Evolutionary conservation across 2,329 filamentous ascomycete genomes (phyloP), one percentile per base, ranked within the genome.

Genomic region (Tolypocladium paradoxum): DNA sequence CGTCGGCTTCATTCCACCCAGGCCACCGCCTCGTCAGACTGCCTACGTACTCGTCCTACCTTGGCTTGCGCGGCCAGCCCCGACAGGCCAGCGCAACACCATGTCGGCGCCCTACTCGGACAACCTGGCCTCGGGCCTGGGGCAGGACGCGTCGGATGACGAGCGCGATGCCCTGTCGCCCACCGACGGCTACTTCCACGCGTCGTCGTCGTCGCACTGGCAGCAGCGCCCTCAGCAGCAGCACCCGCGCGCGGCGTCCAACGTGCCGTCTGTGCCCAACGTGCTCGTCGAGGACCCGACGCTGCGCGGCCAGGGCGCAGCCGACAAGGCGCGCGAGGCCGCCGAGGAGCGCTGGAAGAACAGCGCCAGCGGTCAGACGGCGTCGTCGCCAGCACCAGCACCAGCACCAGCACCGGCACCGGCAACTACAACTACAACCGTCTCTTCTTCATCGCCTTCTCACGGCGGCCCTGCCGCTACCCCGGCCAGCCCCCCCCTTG

Each of bases 171-270:
- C 67, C 40, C 65, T 77, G 53, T 78, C 76, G 33, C 76, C 76
- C 38, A 72, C 74, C n/a, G 74, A 79, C 55, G 76, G 75, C 36
- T 77, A 77, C 69, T 79, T 79, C 61, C 68, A 70, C 59, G 66
- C 68, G 62, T 71, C 70, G 31, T 69, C 67, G 53, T 56, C 56
- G 50, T 60, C 55, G 9, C 57, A 51, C 29, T 53, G 52, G 14
- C 56, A 54, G 24, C 57, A 55, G 22, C 46, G 54, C 47, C 56
- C 54, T 56, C 58, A 53, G 54, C 57, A 63, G 54, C 58, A 56
- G 53, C 57, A 54, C 53, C 61, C 58, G 49, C 60, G 57, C 55
- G 53, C 60, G 34, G 66, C 65, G 43, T 64, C 65, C 51, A 65
- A 65, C 56, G 70, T 73, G 12, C 76, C 74, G 40, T 65, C 62